These are phyloP conservation scores for Lonicera japonica DNA, from an alignment of 129 eudicot species.

Conservation along the genomic window DNA sequence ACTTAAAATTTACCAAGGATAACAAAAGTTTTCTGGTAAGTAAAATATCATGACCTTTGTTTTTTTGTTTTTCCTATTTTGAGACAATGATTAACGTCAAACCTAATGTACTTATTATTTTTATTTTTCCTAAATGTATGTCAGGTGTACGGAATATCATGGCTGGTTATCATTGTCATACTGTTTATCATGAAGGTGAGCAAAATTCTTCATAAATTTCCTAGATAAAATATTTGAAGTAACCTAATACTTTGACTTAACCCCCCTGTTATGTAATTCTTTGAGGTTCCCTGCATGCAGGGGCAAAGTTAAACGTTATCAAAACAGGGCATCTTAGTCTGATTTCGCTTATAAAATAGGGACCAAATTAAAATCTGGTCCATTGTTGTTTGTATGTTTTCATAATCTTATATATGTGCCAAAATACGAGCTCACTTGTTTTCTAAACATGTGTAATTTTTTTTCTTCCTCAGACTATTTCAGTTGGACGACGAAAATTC, in stretches of 20 bases:
- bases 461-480: constrained; percentile 55
- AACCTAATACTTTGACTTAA: no score
- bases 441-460: not conserved
- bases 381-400: not conserved
- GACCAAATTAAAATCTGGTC: not conserved
- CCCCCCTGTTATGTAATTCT: no score
- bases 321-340: no score
- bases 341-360: no score
- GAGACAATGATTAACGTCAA: not conserved
- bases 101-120: not conserved
- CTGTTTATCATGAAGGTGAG: constrained; percentile 92
- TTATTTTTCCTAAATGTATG: constrained; percentile 3
- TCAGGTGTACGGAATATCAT: constrained; percentile 92
- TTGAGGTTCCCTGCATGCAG: not conserved
- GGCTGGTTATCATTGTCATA: constrained; percentile 76
- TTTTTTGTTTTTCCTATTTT: not conserved
- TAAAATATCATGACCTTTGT: not conserved
- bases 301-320: no score
- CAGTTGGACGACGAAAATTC: constrained; percentile 90
- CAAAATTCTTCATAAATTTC: not conserved
- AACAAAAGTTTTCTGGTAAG: constrained; percentile 68
- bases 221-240: no score
- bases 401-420: not conserved
- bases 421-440: not conserved
- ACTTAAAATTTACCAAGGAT: constrained; percentile 60